These are phyloP conservation scores for Starmera caribaea DNA, from an alignment of 805 yeast species.

Conservation along the genomic window DNA sequence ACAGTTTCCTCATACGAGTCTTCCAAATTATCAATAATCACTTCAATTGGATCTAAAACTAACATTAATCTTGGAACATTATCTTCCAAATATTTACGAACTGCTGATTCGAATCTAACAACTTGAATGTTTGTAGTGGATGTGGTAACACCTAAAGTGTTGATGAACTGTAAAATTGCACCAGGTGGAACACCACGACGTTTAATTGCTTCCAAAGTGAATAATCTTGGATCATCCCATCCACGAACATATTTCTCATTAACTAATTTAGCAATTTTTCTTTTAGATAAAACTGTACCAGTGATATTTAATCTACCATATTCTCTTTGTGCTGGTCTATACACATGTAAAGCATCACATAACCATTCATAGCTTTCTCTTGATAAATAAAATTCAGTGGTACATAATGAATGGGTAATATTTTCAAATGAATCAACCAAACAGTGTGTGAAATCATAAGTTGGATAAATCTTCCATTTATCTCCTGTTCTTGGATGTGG, in stretches of 20 bases:
- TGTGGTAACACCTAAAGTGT: constrained; percentile 95
- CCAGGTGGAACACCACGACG: constrained; percentile 99
- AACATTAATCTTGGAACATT: constrained; percentile 94
- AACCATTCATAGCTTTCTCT: constrained; percentile 98
- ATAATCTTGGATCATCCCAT: constrained; percentile 98
- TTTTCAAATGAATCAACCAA: constrained; percentile 96
- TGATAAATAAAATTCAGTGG: constrained; percentile 86
- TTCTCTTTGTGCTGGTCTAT: constrained; percentile 98
- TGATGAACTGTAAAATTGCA: constrained; percentile 85
- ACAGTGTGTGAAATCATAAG: constrained; percentile 98
- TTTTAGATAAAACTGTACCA: constrained; percentile 89
- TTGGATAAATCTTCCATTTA: constrained; percentile 97
- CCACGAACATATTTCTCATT: constrained; percentile 76
- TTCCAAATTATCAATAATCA: constrained; percentile 71
- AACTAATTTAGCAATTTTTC: constrained; percentile 91
- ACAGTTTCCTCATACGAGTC: constrained; percentile 65
- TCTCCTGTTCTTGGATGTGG: constrained; percentile 95
- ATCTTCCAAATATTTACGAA: constrained; percentile 80
- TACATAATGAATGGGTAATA: constrained; percentile 91
- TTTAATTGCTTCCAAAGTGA: constrained; percentile 86
- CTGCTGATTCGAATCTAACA: constrained; percentile 79
- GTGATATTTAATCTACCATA: constrained; percentile 93
- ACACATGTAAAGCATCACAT: constrained; percentile 89
- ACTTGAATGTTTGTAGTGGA: constrained; percentile 86
- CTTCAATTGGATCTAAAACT: constrained; percentile 77